Conservation (phyloP, 129 eudicot genomes). For the Escallonia herrerae region DNA sequence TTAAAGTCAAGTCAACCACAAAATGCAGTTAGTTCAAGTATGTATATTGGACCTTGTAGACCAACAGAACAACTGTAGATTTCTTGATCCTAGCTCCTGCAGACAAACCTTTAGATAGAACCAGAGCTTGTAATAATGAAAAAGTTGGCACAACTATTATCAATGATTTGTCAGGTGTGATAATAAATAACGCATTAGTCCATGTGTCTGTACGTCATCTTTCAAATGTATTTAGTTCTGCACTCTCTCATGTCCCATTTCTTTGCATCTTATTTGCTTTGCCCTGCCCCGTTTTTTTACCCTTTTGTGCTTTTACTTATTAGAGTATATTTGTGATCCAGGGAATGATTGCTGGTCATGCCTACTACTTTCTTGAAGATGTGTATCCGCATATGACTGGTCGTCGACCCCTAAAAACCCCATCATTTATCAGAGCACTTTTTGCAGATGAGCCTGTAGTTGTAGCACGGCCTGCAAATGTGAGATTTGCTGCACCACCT, state of each 20-base stretch:
- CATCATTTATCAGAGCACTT: constrained; percentile 52
- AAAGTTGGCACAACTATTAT: too few species aligned
- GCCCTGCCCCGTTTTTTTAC: not conserved
- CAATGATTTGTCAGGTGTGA: too few species aligned
- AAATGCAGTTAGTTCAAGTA: too few species aligned
- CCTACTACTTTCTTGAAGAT: constrained; percentile 90
- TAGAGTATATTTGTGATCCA: constrained; percentile 16
- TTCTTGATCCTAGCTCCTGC: too few species aligned
- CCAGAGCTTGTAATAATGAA: too few species aligned
- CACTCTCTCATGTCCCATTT: too few species aligned
- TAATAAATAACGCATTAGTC: not conserved
- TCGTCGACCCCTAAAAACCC: constrained; percentile 80
- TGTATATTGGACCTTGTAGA: too few species aligned
- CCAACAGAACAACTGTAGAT: too few species aligned
- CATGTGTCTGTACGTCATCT: not conserved
- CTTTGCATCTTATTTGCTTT: too few species aligned
- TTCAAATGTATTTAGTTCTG: too few species aligned
- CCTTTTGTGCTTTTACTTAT: not conserved
- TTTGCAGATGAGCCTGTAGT: constrained; percentile 90
- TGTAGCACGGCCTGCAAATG: constrained; percentile 68
- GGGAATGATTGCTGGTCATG: constrained; percentile 99
- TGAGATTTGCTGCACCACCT: constrained; percentile 89
- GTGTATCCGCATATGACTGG: constrained; percentile 92
- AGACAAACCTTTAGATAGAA: too few species aligned
- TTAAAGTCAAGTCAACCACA: too few species aligned